Evolutionary conservation across 2,329 filamentous ascomycete species (phyloP).

Genomic region (Coleophoma eucalyptorum): DNA sequence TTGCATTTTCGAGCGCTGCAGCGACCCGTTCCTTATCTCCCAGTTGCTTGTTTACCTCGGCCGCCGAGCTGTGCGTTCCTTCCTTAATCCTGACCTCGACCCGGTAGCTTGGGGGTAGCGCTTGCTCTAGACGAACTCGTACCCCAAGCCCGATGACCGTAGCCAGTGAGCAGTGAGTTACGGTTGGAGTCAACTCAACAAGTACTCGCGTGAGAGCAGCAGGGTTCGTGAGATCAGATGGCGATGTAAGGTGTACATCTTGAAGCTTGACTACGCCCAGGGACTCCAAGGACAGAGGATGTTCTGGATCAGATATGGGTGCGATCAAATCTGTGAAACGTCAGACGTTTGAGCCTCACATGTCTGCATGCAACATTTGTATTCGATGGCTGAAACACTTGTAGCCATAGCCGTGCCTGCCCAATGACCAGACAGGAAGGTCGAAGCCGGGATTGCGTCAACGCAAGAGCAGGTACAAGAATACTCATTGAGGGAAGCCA

Average conservation of each 20-base stretch:
- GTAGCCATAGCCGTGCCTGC: too few species aligned
- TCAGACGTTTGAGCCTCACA: constrained; percentile 25
- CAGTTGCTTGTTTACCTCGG: constrained; percentile 95
- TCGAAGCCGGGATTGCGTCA: neutral
- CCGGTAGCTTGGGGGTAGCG: constrained; percentile 85
- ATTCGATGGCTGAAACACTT: constrained; percentile 4
- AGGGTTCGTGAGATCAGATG: constrained; percentile 49
- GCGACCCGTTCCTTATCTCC: constrained; percentile 96
- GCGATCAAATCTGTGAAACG: constrained; percentile 75
- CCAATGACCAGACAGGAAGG: too few species aligned
- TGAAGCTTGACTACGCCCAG: constrained; percentile 94
- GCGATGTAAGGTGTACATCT: constrained; percentile 77
- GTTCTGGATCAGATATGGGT: constrained; percentile 92
- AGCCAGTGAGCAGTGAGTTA: constrained; percentile 93
- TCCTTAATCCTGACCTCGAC: constrained; percentile 93
- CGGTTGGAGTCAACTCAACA: constrained; percentile 91
- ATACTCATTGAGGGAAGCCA: neutral
- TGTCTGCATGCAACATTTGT: constrained; percentile 1
- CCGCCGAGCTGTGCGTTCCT: constrained; percentile 90
- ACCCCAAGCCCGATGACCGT: constrained; percentile 95
- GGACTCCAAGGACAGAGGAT: constrained; percentile 89
- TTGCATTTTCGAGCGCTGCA: constrained; percentile 90
- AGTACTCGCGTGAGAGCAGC: constrained; percentile 67
- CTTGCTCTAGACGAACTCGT: constrained; percentile 84
- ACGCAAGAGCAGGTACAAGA: neutral